phyloP scores from a whole-genome alignment of 1,284 basidiomycete genomes.

The Melampsora larici-populina region DNA sequence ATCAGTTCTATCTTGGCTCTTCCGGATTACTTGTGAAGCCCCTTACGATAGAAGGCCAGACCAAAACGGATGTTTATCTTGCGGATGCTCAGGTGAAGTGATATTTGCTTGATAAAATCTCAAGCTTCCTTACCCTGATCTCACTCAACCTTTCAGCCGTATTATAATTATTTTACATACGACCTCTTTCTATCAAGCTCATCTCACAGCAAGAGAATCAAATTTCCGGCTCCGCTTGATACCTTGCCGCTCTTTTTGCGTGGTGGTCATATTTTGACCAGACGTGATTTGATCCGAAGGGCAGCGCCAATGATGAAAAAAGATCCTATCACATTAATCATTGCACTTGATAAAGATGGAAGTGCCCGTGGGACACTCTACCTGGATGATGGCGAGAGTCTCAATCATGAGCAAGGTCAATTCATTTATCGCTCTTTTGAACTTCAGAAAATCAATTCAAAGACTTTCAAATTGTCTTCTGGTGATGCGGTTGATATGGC shows the following conservation, averaged over 20 bases:
- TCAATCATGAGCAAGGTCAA: conserved; percentile 70
- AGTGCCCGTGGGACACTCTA: conserved; percentile 79
- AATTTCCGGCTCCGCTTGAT: conserved; percentile 71
- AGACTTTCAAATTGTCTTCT: conserved; percentile 60
- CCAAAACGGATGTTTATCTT: conserved; percentile 73
- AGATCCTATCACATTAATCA: conserved; percentile 88
- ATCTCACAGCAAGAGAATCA: conserved; percentile 60
- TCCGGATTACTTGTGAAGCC: conserved; percentile 90
- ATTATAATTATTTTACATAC: conserved; percentile 84
- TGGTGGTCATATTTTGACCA: conserved; percentile 85
- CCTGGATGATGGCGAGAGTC: conserved; percentile 89
- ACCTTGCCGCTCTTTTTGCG: conserved; percentile 81
- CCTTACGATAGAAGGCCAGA: conserved; percentile 71
- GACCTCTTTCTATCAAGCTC: conserved; percentile 32
- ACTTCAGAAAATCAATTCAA: conserved; percentile 52
- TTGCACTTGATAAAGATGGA: no score
- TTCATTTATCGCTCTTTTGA: conserved; percentile 67
- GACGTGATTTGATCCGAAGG: conserved; percentile 79
- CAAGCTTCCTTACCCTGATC: conserved; percentile 59
- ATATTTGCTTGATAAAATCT: conserved; percentile 66
- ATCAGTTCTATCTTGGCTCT: conserved; percentile 87
- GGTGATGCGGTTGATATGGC: conserved; percentile 60
- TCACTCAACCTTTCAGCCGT: conserved; percentile 62
- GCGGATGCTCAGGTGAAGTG: conserved; percentile 71
- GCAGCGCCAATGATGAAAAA: conserved; percentile 80